These are phyloP conservation scores for Nothophaeocryptopus gaeumannii DNA, from an alignment of 2,329 filamentous ascomycete species.

Conservation along the genomic window DNA sequence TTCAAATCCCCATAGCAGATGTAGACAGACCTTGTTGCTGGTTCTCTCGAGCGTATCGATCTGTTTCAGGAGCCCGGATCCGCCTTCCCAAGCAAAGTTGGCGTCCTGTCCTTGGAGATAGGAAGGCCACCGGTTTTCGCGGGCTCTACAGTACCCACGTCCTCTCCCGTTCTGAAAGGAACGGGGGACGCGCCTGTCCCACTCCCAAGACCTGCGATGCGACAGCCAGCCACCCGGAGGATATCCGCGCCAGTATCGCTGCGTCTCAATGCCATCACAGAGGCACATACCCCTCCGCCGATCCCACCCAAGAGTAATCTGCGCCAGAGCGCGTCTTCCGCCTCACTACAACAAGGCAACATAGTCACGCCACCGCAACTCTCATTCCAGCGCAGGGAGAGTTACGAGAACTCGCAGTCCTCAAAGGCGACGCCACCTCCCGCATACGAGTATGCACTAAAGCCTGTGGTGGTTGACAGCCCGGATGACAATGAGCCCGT, in stretches of 20 bases:
- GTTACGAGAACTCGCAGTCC: slow-evolving; percentile 10
- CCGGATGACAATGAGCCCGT: slow-evolving; percentile 21
- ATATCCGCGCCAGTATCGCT: slow-evolving; percentile 11
- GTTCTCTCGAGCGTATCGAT: no score
- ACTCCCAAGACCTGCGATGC: neutral
- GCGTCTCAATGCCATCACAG: slow-evolving; percentile 14
- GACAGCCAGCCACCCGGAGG: slow-evolving; percentile 3
- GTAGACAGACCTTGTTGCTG: no score
- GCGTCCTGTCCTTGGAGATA: no score
- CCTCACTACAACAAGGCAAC: neutral
- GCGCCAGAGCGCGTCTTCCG: slow-evolving; percentile 13
- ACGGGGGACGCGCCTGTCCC: no score
- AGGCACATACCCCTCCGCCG: slow-evolving; percentile 15
- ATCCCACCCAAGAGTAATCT: slow-evolving; percentile 22
- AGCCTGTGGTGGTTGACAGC: slow-evolving; percentile 13
- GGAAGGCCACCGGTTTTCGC: no score
- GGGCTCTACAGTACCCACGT: no score
- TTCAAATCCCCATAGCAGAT: no score
- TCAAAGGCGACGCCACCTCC: slow-evolving; percentile 22
- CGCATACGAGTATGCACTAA: slow-evolving; percentile 27
- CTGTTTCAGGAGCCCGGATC: no score
- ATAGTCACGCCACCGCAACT: neutral
- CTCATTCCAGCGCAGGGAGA: slow-evolving; percentile 6
- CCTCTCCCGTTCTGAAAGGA: no score
- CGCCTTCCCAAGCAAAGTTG: no score